Evolutionary conservation across 129 eudicot species (phyloP), one percentile per base, ranked within the genome.

Genomic region (Glebionis coronaria): DNA sequence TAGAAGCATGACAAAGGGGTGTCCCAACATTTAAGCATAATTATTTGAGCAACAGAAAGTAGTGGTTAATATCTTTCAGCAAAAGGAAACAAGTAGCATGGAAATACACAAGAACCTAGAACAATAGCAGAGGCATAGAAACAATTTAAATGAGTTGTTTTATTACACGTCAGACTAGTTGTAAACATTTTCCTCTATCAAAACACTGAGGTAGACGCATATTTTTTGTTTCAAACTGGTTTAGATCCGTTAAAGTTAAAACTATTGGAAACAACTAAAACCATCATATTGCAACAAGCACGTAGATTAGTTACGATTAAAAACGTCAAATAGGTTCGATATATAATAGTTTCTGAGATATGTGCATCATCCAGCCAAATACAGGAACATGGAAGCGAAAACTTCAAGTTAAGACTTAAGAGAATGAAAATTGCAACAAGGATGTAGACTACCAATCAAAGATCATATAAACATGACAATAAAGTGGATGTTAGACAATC

Each of bases 1-100:
- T 78, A 78, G 78, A 64, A 61, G 58, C 65, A 71, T 65, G 49
- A 76, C 2, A 52, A 20, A 58, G 60, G 16, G 61, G 75, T 71
- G 51, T 49, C 58, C 12, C 51, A 61, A 72, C 69, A 61, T 51
- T 67, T 16, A 67, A 53, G 61, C 10, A 52, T 20, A 0, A 31
- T 52, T 15, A 67, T 67, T 3, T 31, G 12, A 27, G 13, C 6
- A 23, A 56, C 29, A 58, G 47, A 53, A 49, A 35, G 0, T 29
- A 67, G 54, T 10, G 29, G 18, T 44, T n/a, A 67, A 53, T 38
- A 53, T 3, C 18, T 19, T 67, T 19, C 15, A 53, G 18, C 31
- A 52, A 20, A 35, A 15, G 20, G 51, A 67, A 28, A 50, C 49
- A 51, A 29, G 28, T 53, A 28, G 47, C 6, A 51, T 66, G 31